Evolutionary conservation across 2,329 filamentous ascomycete genomes (phyloP), one percentile per base, ranked within the genome.

Genomic region (Fusarium algeriense): DNA sequence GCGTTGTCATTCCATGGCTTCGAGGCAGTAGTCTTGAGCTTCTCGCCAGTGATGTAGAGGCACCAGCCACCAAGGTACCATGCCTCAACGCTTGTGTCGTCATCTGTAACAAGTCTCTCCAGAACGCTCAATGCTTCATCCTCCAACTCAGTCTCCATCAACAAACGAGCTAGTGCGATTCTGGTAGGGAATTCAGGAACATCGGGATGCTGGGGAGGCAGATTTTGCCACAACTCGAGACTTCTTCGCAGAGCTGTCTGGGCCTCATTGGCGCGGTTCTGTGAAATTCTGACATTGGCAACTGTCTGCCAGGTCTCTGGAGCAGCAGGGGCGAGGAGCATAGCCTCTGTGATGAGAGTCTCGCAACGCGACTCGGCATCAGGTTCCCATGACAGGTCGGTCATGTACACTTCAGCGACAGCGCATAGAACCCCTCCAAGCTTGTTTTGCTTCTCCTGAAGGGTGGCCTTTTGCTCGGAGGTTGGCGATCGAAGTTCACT

Each of bases 1-100:
- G 64, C 70, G 32, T 57, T 73, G 13, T 76, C 75, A 40, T 77
- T 77, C 45, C 69, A 69, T 62, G 76, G 83, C 76, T 73, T 77
- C 60, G 76, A 73, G 82, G 74, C 82, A 78, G 59, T 76, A 40
- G 77, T 75, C 37, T 81, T 80, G 76, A 89, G 84, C 85, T 91
- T 93, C 79, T 93, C 88, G 14, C 92, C 93, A 69, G 92, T 85
- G 64, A 97, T 87, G 79, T 94, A 93, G 73, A 97, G 86, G 75
- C 94, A 95, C 93, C 95, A 98, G 7, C 96, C 97, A 45, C 96
- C 96, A 8, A 99, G 86, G 82, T 99, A 99, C 94, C 95, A 98
- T 20, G 93, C 92, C 82, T 99, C 96, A 23, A 99, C 93, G 80
- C 95, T 97, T 78, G 92, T 88, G 78, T 99, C 97, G 73, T 99